These are phyloP conservation scores for Orobanche coerulescens DNA, from an alignment of 257 asterid genomes.

Conservation along the genomic window DNA sequence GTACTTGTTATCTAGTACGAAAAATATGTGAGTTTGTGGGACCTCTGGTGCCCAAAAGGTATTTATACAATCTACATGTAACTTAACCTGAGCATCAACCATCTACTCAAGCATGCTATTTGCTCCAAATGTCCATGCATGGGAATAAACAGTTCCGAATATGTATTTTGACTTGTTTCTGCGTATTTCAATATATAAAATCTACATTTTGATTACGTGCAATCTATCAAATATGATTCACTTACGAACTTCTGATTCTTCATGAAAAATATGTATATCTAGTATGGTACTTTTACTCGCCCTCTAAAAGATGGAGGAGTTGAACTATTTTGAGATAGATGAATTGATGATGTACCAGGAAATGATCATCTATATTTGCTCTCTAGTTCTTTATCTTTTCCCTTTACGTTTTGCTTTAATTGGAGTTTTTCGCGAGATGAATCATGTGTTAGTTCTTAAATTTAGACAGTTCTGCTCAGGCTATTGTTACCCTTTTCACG, in stretches of 20 bases:
- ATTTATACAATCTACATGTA: background rate
- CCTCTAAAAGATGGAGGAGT: constrained; percentile 1
- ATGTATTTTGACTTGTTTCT: background rate
- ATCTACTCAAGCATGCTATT: background rate
- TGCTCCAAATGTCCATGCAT: background rate
- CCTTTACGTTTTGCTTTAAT: background rate
- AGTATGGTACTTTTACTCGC: background rate
- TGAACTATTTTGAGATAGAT: constrained; percentile 10
- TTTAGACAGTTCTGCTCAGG: background rate
- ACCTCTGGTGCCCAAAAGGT: background rate
- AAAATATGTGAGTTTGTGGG: constrained; percentile 14
- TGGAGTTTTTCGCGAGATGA: constrained; percentile 9
- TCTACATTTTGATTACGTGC: background rate
- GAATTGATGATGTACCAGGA: constrained; percentile 12
- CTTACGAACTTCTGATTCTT: background rate
- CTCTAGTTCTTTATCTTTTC: background rate
- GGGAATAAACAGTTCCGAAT: background rate
- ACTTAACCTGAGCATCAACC: background rate
- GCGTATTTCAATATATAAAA: background rate
- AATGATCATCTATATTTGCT: constrained; percentile 5
- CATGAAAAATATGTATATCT: background rate
- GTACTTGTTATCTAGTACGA: constrained; percentile 1
- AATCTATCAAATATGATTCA: constrained; percentile 5
- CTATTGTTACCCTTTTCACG: background rate
- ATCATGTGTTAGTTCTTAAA: constrained; percentile 2